phyloP scores from a whole-genome alignment of 208 protist genomes.

The Leishmania martiniquensis region DNA sequence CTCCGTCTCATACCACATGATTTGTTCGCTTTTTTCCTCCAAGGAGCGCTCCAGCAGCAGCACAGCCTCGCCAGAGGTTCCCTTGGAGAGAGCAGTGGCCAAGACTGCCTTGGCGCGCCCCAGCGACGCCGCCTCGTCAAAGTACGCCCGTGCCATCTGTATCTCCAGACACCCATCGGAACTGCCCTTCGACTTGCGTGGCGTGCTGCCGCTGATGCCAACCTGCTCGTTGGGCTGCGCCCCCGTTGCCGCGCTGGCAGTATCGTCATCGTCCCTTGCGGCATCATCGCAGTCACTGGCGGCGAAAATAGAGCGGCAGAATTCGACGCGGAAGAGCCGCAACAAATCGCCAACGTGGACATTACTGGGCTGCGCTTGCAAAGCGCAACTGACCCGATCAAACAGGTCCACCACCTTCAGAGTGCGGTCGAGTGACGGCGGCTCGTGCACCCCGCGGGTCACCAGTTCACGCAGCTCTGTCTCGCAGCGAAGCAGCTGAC shows the following conservation, averaged over 20 bases:
- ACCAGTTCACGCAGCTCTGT: constrained; percentile 78
- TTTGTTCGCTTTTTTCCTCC: constrained; percentile 50
- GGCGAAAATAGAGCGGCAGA: constrained; percentile 81
- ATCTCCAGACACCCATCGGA: constrained; percentile 1
- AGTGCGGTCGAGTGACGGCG: constrained; percentile 51
- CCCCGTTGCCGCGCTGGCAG: neutral
- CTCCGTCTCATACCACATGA: constrained; percentile 72
- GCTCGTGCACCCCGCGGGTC: constrained; percentile 40
- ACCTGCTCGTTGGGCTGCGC: neutral
- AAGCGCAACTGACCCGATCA: constrained; percentile 50
- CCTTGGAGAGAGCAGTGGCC: constrained; percentile 47
- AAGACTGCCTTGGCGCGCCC: constrained; percentile 72
- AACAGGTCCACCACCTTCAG: constrained; percentile 63
- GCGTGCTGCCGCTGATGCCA: neutral
- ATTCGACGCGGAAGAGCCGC: constrained; percentile 85
- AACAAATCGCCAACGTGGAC: constrained; percentile 65
- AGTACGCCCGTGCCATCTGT: constrained; percentile 53
- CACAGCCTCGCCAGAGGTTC: constrained; percentile 58
- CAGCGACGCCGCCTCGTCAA: constrained; percentile 76
- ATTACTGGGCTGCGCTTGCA: constrained; percentile 48
- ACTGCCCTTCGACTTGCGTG: no score
- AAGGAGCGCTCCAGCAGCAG: constrained; percentile 52
- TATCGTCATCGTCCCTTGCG: neutral
- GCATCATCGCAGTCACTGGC: neutral
- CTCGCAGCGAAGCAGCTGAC: constrained; percentile 77